Evolutionary conservation across 192 early-diverging fungal species (phyloP), one percentile per base, ranked within the genome.

Genomic region (Funneliformis geosporum): DNA sequence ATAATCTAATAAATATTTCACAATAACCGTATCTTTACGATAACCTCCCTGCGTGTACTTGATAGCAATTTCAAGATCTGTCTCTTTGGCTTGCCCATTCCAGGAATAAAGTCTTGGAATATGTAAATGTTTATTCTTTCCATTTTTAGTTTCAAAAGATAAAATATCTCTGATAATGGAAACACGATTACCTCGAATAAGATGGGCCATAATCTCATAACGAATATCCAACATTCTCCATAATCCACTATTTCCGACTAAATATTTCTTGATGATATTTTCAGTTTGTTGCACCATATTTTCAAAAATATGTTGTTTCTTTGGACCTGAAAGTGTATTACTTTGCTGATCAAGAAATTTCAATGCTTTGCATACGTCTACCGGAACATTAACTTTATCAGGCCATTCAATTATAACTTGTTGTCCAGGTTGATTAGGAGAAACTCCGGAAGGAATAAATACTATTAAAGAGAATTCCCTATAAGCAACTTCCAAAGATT

Each of bases 1-100:
- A 27, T 64, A 64, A 64, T 64, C 61, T 14, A 64, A 64, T 12
- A 64, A 64, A 64, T 62, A 62, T 27, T 64, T 64, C 10, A 64
- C 5, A 27, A 64, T 27, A 9, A 64, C 23, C 8, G 61, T 64
- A 28, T 23, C 27, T 28, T 62, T 62, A n/a, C 27, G 47, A 16
- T 50, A 50, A 27, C 27, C 0, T 28, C 27, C 27, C 10, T 28
- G 4, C 1, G 12, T 8, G 11, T 10, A 1, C 25, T 64, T 64
- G 23, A 62, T 62, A 27, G 61, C 61, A 62, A 62, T 62, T 10
- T 62, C 61, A 4, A 64, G 27, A 64, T 64, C 61, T 27, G 61
- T 64, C 0, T 64, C 27, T 27, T 64, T 50, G 47, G 16, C 25
- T 64, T 10, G 12, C 23, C 61, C 12, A 27, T 11, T 10, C 61